Base-by-base conservation (phyloP, 352 stramenopile genomes). In the Peronospora belbahrii region DNA sequence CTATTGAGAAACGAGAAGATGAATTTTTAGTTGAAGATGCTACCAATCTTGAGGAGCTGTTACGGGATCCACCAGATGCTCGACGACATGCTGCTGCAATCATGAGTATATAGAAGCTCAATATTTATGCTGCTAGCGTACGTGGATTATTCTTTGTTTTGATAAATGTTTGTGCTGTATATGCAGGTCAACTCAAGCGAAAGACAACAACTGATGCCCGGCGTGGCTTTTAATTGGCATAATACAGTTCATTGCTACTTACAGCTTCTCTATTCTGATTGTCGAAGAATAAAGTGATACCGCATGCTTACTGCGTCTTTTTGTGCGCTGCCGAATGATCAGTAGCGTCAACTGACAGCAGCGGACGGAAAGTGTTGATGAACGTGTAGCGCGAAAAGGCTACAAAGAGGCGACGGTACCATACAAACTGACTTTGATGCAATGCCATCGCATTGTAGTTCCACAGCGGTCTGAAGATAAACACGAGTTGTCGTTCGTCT, bases 321-420 rank as follows among this genome's bases (percentile, higher is more conserved):
- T 67, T 74, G n/a, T 62, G 46, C 23, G 58, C 42, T 24, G 33
- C 23, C 10, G 54, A 37, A 14, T 52, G 38, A 35, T 51, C 23
- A 10, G 25, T 34, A 28, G 1, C 65, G 24, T 68, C 70, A 45
- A 75, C 23, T 5, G 23, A 30, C 31, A 53, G 23, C 6, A 88
- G 62, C 19, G 74, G 59, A 20, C 40, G 48, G 52, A 94, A 94
- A 1, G 79, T 94, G 62, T 97, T 97, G 37, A 96, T 75, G 60
- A 96, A 97, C 11, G 91, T 97, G 60, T 97, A 98, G 30, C 89
- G 78, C 24, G 85, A 97, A 53, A 98, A 98, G 7, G 84, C 35
- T n/a, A 98, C 85, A 53, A 96, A 97, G 5, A 98, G 69, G n/a
- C 88, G 83, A 33, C 94, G 85, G 59, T 97, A 98, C 94, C 94